Base-by-base conservation (phyloP, 1,284 basidiomycete genomes). In the Irpex rosettiformis region DNA sequence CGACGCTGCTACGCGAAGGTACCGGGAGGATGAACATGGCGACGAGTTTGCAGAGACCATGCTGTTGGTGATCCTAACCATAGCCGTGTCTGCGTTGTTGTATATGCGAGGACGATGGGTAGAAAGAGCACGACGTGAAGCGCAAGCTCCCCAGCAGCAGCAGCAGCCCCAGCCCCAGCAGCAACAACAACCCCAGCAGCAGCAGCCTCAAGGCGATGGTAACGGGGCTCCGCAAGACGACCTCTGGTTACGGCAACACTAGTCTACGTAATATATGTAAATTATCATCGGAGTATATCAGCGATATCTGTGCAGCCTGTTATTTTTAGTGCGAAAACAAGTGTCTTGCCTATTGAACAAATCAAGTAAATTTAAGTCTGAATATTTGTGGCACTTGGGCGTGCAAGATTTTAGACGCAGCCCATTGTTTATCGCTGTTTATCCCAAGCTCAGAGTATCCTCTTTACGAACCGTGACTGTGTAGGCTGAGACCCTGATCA, bases 21-120 rank as follows among this genome's bases (percentile, higher is more conserved):
- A 81, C 54, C 77, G 84, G n/a, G 83, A 81, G 22, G 84, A 85
- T 21, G 81, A 79, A 27, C 80, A 79, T 1, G 73, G 70, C 11
- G 83, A 90, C 63, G 86, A 90, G 63, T 85, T 90, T 59, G 75
- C 74, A 45, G 90, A 92, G 75, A 92, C 88, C 37, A 80, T 89
- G 75, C 67, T 91, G 49, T 74, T 92, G 25, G 78, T 91, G 7
- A 70, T 82, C 42, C 75, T 91, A 27, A 89, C 86, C 66, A 69
- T 88, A 29, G 73, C 79, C 22, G 86, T 91, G 48, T 86, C 87
- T 2, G 72, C 84, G 43, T 73, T 92, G 64, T 77, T 92, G 49
- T 92, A 88, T 66, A 74, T 90, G 57, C 81, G 90, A 57, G 86
- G 85, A 11, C 79, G 89, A 57, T 85, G 89, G 65, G 80, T 88